Evolutionary conservation across 2,329 filamentous ascomycete genomes (phyloP).

Genomic region (Cladosporium sp.): DNA sequence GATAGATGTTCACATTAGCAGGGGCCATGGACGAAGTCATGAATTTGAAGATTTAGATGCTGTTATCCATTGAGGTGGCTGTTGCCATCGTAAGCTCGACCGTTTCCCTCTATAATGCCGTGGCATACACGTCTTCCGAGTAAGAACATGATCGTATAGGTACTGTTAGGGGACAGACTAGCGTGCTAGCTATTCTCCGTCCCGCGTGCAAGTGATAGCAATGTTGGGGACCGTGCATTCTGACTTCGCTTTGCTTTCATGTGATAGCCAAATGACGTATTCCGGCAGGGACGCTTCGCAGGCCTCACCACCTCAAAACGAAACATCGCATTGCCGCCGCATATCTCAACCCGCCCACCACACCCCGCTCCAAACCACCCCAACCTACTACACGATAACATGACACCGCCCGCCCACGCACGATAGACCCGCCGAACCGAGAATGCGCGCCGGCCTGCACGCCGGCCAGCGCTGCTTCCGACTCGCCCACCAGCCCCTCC

Average conservation of each 20-base stretch:
- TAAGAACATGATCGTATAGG: too few species aligned
- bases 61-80: too few species aligned
- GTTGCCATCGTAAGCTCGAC: too few species aligned
- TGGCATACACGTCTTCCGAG: too few species aligned
- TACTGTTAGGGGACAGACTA: too few species aligned
- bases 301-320: background rate
- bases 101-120: too few species aligned
- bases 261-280: background rate
- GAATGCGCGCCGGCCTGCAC: slow-evolving; percentile 24
- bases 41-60: too few species aligned
- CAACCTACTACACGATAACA: background rate
- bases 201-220: too few species aligned
- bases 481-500: slow-evolving; percentile 18
- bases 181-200: too few species aligned
- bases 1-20: too few species aligned
- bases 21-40: too few species aligned
- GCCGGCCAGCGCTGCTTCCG: slow-evolving; percentile 20
- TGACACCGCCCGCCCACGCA: background rate
- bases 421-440: background rate
- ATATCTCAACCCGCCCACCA: background rate
- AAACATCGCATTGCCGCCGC: background rate
- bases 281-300: background rate
- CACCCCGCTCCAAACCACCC: background rate
- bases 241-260: background rate
- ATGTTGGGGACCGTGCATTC: background rate